Conservation (phyloP, 2,329 filamentous ascomycete genomes). For the Colletotrichum caudatum region DNA sequence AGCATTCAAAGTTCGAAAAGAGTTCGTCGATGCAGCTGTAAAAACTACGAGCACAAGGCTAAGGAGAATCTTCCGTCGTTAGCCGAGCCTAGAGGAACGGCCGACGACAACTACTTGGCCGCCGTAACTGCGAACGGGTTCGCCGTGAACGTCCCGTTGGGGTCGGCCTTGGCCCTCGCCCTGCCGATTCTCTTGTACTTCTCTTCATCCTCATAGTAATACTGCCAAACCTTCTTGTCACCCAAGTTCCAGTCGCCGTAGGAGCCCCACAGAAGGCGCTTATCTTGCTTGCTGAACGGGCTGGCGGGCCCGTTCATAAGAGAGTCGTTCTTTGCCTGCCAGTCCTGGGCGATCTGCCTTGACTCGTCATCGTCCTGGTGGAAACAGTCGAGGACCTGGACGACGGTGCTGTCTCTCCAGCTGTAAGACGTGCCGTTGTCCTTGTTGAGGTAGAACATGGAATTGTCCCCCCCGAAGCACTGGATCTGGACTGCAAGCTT, state of each 20-base stretch:
- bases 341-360: background rate
- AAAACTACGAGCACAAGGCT: background rate
- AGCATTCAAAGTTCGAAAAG: background rate
- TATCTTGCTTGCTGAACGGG: background rate
- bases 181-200: constrained; percentile 51
- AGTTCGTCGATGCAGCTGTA: background rate
- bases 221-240: constrained; percentile 47
- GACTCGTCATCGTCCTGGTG: background rate
- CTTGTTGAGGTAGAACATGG: constrained; percentile 55
- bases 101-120: background rate
- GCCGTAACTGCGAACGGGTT: constrained; percentile 48
- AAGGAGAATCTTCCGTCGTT: background rate
- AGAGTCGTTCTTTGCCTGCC: background rate
- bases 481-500: constrained; percentile 60
- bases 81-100: background rate
- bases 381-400: background rate
- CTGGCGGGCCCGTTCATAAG: background rate
- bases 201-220: constrained; percentile 51
- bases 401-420: background rate
- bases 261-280: background rate
- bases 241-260: constrained; percentile 45
- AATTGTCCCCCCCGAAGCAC: constrained; percentile 58
- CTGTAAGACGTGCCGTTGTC: constrained; percentile 46
- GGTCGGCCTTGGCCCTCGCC: constrained; percentile 50
- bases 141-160: constrained; percentile 52